These are phyloP conservation scores for Lenzites betulinus DNA, from an alignment of 768 basidiomycete genomes.

Conservation along the genomic window DNA sequence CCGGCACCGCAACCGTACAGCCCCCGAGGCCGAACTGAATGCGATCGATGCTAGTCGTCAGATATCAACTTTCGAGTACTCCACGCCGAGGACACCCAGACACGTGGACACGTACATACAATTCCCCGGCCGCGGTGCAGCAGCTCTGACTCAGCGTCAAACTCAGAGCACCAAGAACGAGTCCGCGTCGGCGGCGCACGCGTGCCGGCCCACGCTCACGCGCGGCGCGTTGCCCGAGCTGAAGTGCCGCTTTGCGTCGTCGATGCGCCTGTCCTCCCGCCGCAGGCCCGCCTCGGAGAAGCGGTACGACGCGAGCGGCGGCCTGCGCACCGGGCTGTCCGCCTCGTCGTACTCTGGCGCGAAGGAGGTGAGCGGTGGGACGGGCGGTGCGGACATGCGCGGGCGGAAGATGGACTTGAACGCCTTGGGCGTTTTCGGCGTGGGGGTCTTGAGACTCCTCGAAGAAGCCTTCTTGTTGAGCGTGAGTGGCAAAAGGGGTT, in stretches of 20 bases:
- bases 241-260: neutral
- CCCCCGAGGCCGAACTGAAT: neutral
- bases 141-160: no score
- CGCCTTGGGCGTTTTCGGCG: slow-evolving; percentile 4
- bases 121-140: no score
- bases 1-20: neutral
- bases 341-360: neutral
- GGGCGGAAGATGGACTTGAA: slow-evolving; percentile 16
- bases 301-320: slow-evolving; percentile 8
- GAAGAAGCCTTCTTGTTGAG: slow-evolving; percentile 1
- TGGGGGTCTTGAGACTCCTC: slow-evolving; percentile 7
- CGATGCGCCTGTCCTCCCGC: slow-evolving; percentile 3
- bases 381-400: neutral
- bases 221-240: neutral
- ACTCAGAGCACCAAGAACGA: slow-evolving; percentile 15
- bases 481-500: neutral
- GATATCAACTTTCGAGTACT: no score
- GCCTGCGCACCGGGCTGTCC: slow-evolving; percentile 5
- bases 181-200: neutral
- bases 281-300: slow-evolving; percentile 4
- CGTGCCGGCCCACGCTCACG: no score
- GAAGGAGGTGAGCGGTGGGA: slow-evolving; percentile 1
- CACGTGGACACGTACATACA: no score
- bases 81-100: no score
- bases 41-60: no score